Evolutionary conservation across 306 rosid species (phyloP).

Genomic region (Acacia melanoxylon): DNA sequence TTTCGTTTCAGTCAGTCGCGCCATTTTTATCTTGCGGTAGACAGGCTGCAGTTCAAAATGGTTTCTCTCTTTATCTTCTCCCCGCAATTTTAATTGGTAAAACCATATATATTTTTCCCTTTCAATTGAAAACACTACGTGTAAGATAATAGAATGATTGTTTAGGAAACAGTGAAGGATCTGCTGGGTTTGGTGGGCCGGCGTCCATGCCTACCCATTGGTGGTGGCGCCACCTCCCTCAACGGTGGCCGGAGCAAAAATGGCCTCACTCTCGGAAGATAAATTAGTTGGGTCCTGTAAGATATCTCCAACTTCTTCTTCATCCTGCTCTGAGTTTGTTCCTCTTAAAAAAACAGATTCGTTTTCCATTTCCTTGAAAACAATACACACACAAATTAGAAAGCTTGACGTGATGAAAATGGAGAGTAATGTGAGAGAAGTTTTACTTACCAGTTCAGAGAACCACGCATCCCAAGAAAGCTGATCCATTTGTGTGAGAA

Average conservation of each 20-base stretch:
- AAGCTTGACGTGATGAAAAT: background rate
- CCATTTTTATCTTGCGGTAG: constrained; percentile 43
- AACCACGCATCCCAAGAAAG: background rate
- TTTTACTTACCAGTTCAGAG: constrained; percentile 8
- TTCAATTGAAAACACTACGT: background rate
- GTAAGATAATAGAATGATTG: background rate
- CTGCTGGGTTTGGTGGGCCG: constrained; percentile 72
- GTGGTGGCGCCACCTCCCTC: too few species aligned
- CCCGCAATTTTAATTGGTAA: background rate
- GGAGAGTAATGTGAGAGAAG: background rate
- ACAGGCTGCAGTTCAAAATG: constrained; percentile 74
- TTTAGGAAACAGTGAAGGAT: constrained; percentile 76
- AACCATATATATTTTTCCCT: background rate
- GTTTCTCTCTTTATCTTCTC: constrained; percentile 29
- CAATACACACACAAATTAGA: background rate
- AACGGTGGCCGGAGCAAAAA: too few species aligned
- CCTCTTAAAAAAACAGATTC: too few species aligned
- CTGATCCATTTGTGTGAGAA: constrained; percentile 14
- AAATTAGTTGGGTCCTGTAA: too few species aligned
- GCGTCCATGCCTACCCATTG: constrained; percentile 68
- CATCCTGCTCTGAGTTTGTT: too few species aligned
- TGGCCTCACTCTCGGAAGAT: too few species aligned
- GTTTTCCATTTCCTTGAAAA: too few species aligned
- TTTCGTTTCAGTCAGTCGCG: constrained; percentile 40
- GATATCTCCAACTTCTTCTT: too few species aligned